These are phyloP conservation scores for Lolium rigidum DNA, from an alignment of 176 grass and related monocot species.

Conservation along the genomic window DNA sequence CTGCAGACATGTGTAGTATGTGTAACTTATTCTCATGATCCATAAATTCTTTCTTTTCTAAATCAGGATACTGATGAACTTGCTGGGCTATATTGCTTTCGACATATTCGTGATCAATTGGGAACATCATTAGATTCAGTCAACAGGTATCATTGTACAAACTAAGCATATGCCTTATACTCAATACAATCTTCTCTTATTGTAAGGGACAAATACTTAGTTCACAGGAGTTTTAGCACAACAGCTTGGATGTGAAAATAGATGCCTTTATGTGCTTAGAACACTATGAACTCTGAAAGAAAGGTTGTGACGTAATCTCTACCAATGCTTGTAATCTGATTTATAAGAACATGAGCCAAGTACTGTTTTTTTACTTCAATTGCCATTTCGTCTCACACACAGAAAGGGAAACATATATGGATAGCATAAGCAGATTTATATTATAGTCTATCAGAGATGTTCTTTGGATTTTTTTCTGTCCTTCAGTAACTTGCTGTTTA, in stretches of 20 bases:
- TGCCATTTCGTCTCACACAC: neutral
- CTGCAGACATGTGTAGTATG: neutral
- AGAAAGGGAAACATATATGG: neutral
- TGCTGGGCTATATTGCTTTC: conserved; percentile 95
- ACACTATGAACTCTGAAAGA: neutral
- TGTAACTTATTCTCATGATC: conserved; percentile 29
- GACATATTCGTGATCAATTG: conserved; percentile 93
- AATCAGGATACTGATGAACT: conserved; percentile 95
- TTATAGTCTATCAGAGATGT: neutral
- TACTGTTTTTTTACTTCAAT: conserved; percentile 36
- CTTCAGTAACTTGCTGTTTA: conserved; percentile 53
- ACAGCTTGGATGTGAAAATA: conserved; percentile 1
- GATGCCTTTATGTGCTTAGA: neutral
- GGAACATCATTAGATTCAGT: conserved; percentile 85
- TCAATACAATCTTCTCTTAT: conserved; percentile 17
- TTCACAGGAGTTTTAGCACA: conserved; percentile 19
- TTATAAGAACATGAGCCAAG: conserved; percentile 1
- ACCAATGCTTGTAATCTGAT: neutral
- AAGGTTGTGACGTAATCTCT: conserved; percentile 5
- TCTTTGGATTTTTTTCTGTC: conserved; percentile 1
- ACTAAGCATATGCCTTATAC: conserved; percentile 5
- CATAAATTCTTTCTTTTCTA: conserved; percentile 37
- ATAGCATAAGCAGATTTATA: neutral
- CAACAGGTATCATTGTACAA: conserved; percentile 66
- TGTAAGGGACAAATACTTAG: conserved; percentile 12